A percentile compares a stretch with the other conserved stretches of the same genome.
Conservation (phyloP, 345 rosid genomes). For the Iberis pinnata region DNA sequence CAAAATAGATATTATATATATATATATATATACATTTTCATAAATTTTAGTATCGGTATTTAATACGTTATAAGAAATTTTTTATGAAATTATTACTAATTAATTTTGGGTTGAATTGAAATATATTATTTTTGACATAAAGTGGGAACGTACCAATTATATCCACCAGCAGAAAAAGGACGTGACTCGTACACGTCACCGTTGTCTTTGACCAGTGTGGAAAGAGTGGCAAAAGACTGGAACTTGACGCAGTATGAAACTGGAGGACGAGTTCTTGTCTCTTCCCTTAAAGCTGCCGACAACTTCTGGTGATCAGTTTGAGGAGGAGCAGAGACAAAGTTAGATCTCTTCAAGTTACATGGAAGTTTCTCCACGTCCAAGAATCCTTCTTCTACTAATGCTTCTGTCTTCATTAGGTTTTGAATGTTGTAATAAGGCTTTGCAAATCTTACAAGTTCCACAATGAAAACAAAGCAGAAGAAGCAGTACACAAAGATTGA, state of each 20-base stretch:
- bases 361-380: slow-evolving; percentile 1
- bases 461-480: slow-evolving; percentile 17
- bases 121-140: no score
- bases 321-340: slow-evolving; percentile 7
- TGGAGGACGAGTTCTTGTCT: slow-evolving; percentile 24
- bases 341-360: slow-evolving; percentile 6
- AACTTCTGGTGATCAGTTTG: slow-evolving; percentile 12
- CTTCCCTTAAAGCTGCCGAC: not conserved
- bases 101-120: no score
- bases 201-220: slow-evolving; percentile 7
- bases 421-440: slow-evolving; percentile 22
- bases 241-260: slow-evolving; percentile 24
- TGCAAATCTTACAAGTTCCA: slow-evolving; percentile 18
- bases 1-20: no score
- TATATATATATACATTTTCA: no score
- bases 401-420: slow-evolving; percentile 9
- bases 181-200: slow-evolving; percentile 2
- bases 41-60: no score
- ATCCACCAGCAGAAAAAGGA: not conserved
- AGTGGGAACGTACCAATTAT: not conserved
- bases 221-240: slow-evolving; percentile 13
- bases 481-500: slow-evolving; percentile 11
- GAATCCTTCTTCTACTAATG: slow-evolving; percentile 19
- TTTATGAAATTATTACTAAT: no score
- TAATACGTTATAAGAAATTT: no score